Conservation (phyloP, 2,329 filamentous ascomycete genomes). For the Botrytis paeoniae region DNA sequence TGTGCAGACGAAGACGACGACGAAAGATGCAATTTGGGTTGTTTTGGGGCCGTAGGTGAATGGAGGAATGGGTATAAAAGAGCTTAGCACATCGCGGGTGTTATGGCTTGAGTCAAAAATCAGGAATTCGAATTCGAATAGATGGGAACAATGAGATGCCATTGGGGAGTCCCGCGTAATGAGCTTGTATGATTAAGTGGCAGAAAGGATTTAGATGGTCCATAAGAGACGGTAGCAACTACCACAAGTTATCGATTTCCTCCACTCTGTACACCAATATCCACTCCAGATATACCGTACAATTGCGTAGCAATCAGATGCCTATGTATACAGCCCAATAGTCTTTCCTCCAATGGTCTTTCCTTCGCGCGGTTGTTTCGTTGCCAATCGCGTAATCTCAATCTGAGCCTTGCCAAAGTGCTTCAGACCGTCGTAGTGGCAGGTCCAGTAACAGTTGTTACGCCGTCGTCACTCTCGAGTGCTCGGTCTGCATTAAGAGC, state of each 20-base stretch:
- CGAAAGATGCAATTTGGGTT: not conserved
- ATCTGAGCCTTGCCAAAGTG: not conserved
- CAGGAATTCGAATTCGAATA: not conserved
- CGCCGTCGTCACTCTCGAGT: not conserved
- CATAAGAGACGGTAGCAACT: not conserved
- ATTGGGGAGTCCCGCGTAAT: not conserved
- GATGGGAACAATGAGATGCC: not conserved
- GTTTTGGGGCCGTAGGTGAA: not conserved
- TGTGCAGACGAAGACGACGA: slow-evolving; percentile 3
- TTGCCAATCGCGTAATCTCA: not conserved
- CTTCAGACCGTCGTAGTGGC: not conserved
- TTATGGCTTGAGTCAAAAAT: too few species aligned
- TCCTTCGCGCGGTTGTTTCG: not conserved
- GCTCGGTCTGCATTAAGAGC: not conserved
- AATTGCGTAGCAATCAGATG: not conserved
- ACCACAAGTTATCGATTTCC: not conserved
- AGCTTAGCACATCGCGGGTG: not conserved
- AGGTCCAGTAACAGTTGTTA: not conserved
- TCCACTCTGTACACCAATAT: not conserved
- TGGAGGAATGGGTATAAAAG: accelerated
- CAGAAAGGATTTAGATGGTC: not conserved
- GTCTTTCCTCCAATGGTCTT: not conserved
- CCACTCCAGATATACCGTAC: not conserved
- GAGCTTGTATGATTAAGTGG: not conserved
- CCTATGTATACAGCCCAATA: not conserved